Conservation (phyloP, 139 green algal genomes). For the Edaphochlamys debaryana region DNA sequence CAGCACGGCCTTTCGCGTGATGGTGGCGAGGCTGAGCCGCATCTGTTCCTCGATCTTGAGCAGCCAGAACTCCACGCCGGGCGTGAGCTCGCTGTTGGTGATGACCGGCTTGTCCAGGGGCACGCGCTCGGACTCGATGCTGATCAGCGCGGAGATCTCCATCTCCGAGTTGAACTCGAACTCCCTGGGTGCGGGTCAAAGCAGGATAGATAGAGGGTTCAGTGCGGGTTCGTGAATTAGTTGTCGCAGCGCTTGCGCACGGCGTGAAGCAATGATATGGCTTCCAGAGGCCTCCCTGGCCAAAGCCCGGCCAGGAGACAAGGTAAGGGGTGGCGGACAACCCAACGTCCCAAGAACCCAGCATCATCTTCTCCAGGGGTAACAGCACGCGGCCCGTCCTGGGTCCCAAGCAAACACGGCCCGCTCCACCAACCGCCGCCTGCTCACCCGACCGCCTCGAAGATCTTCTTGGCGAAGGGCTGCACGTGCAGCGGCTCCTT, state of each 20-base stretch:
- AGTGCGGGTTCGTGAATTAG: too few relatives aligned
- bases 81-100: conserved; percentile 49
- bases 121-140: conserved; percentile 64
- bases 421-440: too few relatives aligned
- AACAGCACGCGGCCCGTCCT: too few relatives aligned
- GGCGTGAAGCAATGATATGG: background rate
- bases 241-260: too few relatives aligned
- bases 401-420: too few relatives aligned
- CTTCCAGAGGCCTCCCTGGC: too few relatives aligned
- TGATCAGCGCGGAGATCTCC: conserved; percentile 59
- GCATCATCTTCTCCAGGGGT: too few relatives aligned
- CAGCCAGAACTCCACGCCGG: conserved; percentile 74
- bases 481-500: conserved; percentile 67
- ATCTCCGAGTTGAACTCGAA: conserved; percentile 40
- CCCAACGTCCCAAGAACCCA: too few relatives aligned
- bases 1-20: conserved; percentile 51
- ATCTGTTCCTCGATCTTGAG: conserved; percentile 66
- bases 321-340: too few relatives aligned
- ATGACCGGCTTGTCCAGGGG: conserved; percentile 49
- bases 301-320: too few relatives aligned
- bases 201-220: background rate
- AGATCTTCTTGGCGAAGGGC: conserved; percentile 78
- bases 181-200: conserved; percentile 20
- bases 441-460: conserved; percentile 71
- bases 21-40: conserved; percentile 46